Conservation (phyloP, 176 grass and related monocot genomes). For the Pharus latifolius region DNA sequence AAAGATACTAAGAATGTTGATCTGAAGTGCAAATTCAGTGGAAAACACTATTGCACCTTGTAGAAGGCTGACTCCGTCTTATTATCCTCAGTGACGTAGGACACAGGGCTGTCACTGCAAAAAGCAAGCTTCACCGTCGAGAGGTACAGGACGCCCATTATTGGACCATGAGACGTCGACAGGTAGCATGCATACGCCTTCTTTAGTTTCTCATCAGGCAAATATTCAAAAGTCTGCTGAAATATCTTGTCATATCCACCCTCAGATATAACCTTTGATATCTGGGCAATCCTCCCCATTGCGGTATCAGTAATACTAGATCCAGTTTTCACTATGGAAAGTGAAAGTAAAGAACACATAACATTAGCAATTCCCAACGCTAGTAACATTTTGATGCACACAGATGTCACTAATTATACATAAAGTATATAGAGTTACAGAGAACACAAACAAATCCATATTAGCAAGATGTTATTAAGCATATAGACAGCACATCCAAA, state of each 20-base stretch:
- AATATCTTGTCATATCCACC: slow-evolving; percentile 56
- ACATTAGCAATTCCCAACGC: neutral
- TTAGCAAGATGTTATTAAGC: too few species aligned
- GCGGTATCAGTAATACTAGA: slow-evolving; percentile 30
- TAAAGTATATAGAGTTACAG: too few species aligned
- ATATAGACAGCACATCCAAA: too few species aligned
- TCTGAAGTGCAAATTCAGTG: neutral
- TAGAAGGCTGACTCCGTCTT: slow-evolving; percentile 24
- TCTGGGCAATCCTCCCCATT: slow-evolving; percentile 38
- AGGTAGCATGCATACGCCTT: slow-evolving; percentile 39
- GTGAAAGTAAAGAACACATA: neutral
- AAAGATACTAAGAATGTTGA: neutral
- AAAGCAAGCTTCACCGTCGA: slow-evolving; percentile 33
- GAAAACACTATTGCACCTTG: neutral
- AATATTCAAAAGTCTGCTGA: slow-evolving; percentile 29
- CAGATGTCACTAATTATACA: too few species aligned
- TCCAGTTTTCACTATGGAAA: slow-evolving; percentile 39
- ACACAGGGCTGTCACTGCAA: slow-evolving; percentile 42
- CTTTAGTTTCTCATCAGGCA: slow-evolving; percentile 41
- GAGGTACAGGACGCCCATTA: slow-evolving; percentile 40
- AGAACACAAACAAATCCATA: too few species aligned
- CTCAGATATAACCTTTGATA: slow-evolving; percentile 47
- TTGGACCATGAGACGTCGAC: slow-evolving; percentile 30
- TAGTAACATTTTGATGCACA: neutral
- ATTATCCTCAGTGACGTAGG: slow-evolving; percentile 29